Conservation (phyloP, 192 early-diverging fungal species). For the Dissophora globulifera region DNA sequence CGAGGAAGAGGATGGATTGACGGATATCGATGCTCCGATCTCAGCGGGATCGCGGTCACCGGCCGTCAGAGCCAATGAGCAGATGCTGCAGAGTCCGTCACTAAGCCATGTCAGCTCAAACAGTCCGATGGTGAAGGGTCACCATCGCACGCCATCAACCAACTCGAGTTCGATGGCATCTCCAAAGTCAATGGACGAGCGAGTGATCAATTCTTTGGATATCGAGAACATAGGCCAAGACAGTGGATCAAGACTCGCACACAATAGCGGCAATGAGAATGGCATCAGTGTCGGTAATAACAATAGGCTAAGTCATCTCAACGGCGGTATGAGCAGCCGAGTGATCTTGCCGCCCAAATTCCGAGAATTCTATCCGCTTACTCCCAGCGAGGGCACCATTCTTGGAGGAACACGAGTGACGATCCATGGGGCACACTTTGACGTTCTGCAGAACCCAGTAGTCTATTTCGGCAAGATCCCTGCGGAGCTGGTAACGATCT, state of each 20-base stretch:
- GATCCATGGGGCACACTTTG: slow-evolving; percentile 46
- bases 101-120: slow-evolving; percentile 34
- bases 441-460: slow-evolving; percentile 47
- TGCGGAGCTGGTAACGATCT: slow-evolving; percentile 48
- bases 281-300: no score
- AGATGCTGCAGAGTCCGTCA: slow-evolving; percentile 49
- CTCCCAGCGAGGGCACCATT: slow-evolving; percentile 43
- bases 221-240: slow-evolving; percentile 11
- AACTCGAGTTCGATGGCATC: slow-evolving; percentile 50
- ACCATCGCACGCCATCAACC: slow-evolving; percentile 40
- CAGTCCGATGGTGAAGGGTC: slow-evolving; percentile 37
- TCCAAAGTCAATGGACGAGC: slow-evolving; percentile 47
- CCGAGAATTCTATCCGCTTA: slow-evolving; percentile 42
- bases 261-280: neutral
- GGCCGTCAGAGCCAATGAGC: slow-evolving; percentile 26
- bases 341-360: slow-evolving; percentile 39
- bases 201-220: slow-evolving; percentile 21
- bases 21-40: slow-evolving; percentile 47
- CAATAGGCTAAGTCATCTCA: no score
- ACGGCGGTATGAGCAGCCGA: neutral
- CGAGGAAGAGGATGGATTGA: slow-evolving; percentile 46
- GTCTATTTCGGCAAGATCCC: slow-evolving; percentile 49
- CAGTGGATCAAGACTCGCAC: neutral
- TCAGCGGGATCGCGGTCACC: slow-evolving; percentile 47
- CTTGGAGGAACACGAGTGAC: slow-evolving; percentile 50